A percentile compares a stretch with the other conserved stretches of the same genome.
Conservation (phyloP, 2,329 filamentous ascomycete genomes). For the Beauveria australis region DNA sequence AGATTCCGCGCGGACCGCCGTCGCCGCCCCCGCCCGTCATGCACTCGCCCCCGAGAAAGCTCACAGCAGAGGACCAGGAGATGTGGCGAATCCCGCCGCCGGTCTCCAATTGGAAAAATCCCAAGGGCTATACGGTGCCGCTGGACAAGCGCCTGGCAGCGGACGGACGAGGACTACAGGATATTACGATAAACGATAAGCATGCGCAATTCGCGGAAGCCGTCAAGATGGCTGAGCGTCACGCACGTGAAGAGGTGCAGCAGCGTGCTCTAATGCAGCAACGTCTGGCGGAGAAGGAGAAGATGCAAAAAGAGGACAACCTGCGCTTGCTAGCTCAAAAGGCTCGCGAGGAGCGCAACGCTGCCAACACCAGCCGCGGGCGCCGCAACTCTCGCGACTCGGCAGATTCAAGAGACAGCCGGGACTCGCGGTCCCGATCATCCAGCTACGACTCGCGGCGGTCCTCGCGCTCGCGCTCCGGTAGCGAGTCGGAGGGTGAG, state of each 20-base stretch:
- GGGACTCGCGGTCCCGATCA: conserved; percentile 32
- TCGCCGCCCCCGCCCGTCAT: conserved; percentile 90
- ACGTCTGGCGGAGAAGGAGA: conserved; percentile 91
- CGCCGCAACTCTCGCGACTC: conserved; percentile 26
- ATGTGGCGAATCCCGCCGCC: conserved; percentile 85
- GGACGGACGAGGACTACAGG: conserved; percentile 83
- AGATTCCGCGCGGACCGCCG: conserved; percentile 86
- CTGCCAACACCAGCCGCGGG: conserved; percentile 40
- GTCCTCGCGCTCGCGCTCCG: conserved; percentile 32
- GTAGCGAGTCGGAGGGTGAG: conserved; percentile 60
- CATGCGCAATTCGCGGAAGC: conserved; percentile 95
- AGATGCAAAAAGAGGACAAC: conserved; percentile 86
- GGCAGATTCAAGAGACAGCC: conserved; percentile 29
- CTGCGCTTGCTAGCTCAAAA: conserved; percentile 82
- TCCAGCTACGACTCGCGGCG: conserved; percentile 24
- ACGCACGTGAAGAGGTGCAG: conserved; percentile 91
- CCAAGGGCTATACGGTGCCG: conserved; percentile 94
- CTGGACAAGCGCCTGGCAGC: conserved; percentile 92
- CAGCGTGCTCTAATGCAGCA: conserved; percentile 93
- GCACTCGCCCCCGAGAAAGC: conserved; percentile 87
- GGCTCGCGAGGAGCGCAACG: conserved; percentile 72
- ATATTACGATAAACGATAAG: conserved; percentile 96
- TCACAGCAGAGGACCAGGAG: conserved; percentile 95
- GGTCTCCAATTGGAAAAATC: conserved; percentile 98
- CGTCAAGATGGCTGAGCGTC: conserved; percentile 85